Conservation (phyloP, 257 asterid genomes). For the Linderniella brevidens region DNA sequence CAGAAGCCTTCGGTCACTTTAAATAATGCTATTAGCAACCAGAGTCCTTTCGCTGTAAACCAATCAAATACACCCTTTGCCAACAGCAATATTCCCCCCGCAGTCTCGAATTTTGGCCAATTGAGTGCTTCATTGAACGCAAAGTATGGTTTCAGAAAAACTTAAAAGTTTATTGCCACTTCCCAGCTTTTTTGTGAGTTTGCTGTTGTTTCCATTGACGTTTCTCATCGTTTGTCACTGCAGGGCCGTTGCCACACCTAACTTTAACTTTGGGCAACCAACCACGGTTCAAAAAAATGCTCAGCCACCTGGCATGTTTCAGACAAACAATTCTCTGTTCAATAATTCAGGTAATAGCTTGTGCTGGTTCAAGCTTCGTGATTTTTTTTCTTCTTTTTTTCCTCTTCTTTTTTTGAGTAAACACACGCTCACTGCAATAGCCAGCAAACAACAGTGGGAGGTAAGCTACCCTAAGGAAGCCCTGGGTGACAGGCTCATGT, state of each 20-base stretch:
- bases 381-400: slow-evolving; percentile 4
- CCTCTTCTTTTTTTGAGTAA: slow-evolving; percentile 9
- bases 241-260: slow-evolving; percentile 48
- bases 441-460: too few species aligned
- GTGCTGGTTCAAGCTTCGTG: slow-evolving; percentile 2
- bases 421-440: too few species aligned
- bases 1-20: slow-evolving; percentile 31
- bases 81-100: slow-evolving; percentile 29
- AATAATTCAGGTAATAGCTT: slow-evolving; percentile 28
- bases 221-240: slow-evolving; percentile 11
- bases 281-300: slow-evolving; percentile 27
- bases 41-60: slow-evolving; percentile 26
- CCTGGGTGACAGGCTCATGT: too few species aligned
- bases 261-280: slow-evolving; percentile 48
- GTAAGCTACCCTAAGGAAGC: too few species aligned
- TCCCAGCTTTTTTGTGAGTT: background rate
- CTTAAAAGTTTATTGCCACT: slow-evolving; percentile 3
- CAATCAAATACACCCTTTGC: slow-evolving; percentile 13
- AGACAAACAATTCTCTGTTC: slow-evolving; percentile 20
- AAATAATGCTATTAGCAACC: slow-evolving; percentile 27
- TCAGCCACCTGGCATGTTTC: slow-evolving; percentile 28
- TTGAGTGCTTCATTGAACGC: slow-evolving; percentile 35
- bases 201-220: slow-evolving; percentile 1
- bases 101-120: slow-evolving; percentile 57
- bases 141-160: slow-evolving; percentile 25